phyloP scores from a whole-genome alignment of 768 basidiomycete genomes.

The button mushroom (Agaricus bisporus) region DNA sequence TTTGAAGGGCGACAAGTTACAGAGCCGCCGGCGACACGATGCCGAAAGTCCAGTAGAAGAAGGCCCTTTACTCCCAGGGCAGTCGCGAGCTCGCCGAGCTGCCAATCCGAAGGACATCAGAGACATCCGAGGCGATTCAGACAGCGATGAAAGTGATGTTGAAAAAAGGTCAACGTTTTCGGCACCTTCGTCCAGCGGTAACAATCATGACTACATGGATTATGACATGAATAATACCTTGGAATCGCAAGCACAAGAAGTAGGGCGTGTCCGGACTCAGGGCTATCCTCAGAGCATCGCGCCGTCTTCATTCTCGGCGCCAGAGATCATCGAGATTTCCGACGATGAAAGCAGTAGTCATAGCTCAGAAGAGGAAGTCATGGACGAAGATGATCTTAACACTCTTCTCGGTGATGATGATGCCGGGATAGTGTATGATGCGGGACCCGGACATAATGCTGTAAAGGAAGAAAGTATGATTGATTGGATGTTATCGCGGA shows the following conservation, averaged over 20 bases:
- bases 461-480: constrained; percentile 47
- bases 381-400: constrained; percentile 6
- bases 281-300: neutral
- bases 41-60: constrained; percentile 19
- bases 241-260: neutral
- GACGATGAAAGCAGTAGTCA: neutral
- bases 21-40: neutral
- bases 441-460: constrained; percentile 13
- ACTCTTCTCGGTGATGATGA: constrained; percentile 7
- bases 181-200: constrained; percentile 15
- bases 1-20: constrained; percentile 1
- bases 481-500: constrained; percentile 61
- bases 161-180: constrained; percentile 11
- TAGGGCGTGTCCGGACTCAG: neutral
- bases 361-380: constrained; percentile 11
- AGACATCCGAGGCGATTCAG: constrained; percentile 56
- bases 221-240: neutral
- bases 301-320: neutral
- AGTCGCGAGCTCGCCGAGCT: constrained; percentile 36
- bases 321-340: neutral
- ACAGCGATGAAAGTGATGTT: constrained; percentile 33
- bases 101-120: constrained; percentile 22
- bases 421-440: neutral
- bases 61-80: constrained; percentile 43
- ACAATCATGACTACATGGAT: constrained; percentile 1